Evolutionary conservation across 2,329 filamentous ascomycete species (phyloP).

Genomic region (Achaetomium macrosporum): DNA sequence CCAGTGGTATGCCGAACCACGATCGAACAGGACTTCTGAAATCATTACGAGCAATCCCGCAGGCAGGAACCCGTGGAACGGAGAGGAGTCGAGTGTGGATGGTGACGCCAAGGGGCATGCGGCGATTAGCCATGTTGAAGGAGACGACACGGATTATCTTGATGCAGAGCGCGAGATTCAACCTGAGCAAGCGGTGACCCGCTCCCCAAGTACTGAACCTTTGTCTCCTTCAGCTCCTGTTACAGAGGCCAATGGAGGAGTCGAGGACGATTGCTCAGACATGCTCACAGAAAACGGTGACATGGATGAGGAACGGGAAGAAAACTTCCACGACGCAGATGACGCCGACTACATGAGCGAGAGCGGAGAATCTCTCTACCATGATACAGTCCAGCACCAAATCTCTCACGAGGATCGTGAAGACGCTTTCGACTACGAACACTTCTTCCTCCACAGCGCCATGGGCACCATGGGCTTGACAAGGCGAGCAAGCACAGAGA

Average conservation of each 20-base stretch:
- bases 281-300: constrained; percentile 37
- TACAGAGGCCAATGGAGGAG: constrained; percentile 24
- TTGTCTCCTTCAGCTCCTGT: constrained; percentile 10
- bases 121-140: constrained; percentile 17
- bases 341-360: constrained; percentile 50
- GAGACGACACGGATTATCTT: constrained; percentile 28
- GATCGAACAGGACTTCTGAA: constrained; percentile 22
- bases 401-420: constrained; percentile 86
- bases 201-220: constrained; percentile 12
- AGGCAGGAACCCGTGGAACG: constrained; percentile 28
- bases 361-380: constrained; percentile 58
- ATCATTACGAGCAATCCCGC: constrained; percentile 8
- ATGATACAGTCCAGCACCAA: constrained; percentile 53
- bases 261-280: constrained; percentile 36
- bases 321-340: constrained; percentile 32
- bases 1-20: constrained; percentile 41
- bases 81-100: constrained; percentile 27
- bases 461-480: constrained; percentile 68
- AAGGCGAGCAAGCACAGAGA: constrained; percentile 45
- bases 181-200: constrained; percentile 19
- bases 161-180: constrained; percentile 26
- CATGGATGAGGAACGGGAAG: constrained; percentile 24
- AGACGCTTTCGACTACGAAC: constrained; percentile 93
- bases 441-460: constrained; percentile 90
- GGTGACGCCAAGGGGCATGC: constrained; percentile 22